Evolutionary conservation across 2,329 filamentous ascomycete genomes (phyloP), one percentile per base, ranked within the genome.

Genomic region (Fonsecaea erecta): DNA sequence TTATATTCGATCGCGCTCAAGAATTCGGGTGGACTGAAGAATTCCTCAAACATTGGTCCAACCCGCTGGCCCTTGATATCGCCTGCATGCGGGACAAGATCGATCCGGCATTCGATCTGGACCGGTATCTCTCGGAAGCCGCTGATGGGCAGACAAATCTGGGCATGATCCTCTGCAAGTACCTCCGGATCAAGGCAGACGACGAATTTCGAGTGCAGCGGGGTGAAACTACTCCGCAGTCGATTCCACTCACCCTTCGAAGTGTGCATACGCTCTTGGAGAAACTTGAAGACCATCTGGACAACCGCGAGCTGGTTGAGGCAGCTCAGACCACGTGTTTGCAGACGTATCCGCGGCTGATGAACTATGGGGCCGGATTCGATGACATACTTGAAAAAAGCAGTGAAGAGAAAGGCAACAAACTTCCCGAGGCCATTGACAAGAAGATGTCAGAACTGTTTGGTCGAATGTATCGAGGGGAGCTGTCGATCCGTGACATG

Each of bases 371-470:
- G 1, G 92, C 96, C 77, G 93, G 91, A 3, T 93, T 90, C 68
- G 93, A 99, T 76, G 91, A 95, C 63, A 88, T 98, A 48, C 93
- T 99, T 70, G 92, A 98, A 73, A 83, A 85, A 9, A 97, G 96
- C 74, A 90, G 92, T 52, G 86, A 88, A 71, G 86, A 89, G 21
- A 67, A 67, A 55, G 89, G 91, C n/a, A 96, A 98, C 73, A 84
- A 86, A 1, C 84, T 99, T 1, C 90, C 93, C 0, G 83, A 86
- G 21, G 87, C 88, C 24, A 92, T 94, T 60, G 93, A 96, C 71
- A 87, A 86, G 69, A 91, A 92, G 76, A 99, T 99, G 95, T 93
- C 98, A 74, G 92, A 97, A 71, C 89, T 97, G 68, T 99, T 97
- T 77, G 97, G 97, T 78, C 91, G 91, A 74, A 98, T 99, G 93